Evolutionary conservation across 2,329 filamentous ascomycete species (phyloP).

Genomic region (Calcarisporium arbuscula): DNA sequence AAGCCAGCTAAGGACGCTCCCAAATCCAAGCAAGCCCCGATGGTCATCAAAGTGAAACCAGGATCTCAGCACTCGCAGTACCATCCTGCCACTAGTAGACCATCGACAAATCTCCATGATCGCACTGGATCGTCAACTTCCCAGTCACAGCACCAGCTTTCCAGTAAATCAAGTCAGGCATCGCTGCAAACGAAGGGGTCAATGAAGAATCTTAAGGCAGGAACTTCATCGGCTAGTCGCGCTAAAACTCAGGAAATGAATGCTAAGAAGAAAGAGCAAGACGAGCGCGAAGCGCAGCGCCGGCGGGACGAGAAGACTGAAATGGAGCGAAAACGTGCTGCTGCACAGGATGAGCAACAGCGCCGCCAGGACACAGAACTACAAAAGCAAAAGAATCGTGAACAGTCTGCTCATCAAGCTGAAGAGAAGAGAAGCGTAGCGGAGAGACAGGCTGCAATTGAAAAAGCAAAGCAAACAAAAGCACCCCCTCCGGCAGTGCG

Average conservation of each 20-base stretch:
- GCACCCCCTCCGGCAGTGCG: constrained; percentile 56
- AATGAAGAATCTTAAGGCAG: constrained; percentile 52
- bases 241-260: constrained; percentile 69
- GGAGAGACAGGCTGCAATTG: constrained; percentile 56
- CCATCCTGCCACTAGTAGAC: constrained; percentile 50
- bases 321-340: constrained; percentile 68
- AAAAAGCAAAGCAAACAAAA: constrained; percentile 58
- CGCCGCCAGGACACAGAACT: constrained; percentile 55
- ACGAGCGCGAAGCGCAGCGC: constrained; percentile 71
- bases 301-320: constrained; percentile 79
- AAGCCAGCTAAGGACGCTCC: constrained; percentile 56
- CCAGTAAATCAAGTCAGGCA: constrained; percentile 61
- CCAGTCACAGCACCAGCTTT: constrained; percentile 38
- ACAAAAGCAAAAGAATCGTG: constrained; percentile 55
- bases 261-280: constrained; percentile 77
- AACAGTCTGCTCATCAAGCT: constrained; percentile 52
- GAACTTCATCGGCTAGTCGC: constrained; percentile 55
- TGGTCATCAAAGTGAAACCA: constrained; percentile 65
- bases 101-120: constrained; percentile 53
- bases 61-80: constrained; percentile 56
- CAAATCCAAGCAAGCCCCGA: constrained; percentile 60
- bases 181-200: constrained; percentile 55
- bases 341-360: constrained; percentile 55
- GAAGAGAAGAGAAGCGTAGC: constrained; percentile 63
- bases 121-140: constrained; percentile 21